These are phyloP conservation scores for Saturnispora bothae DNA, from an alignment of 805 yeast genomes.

Conservation along the genomic window DNA sequence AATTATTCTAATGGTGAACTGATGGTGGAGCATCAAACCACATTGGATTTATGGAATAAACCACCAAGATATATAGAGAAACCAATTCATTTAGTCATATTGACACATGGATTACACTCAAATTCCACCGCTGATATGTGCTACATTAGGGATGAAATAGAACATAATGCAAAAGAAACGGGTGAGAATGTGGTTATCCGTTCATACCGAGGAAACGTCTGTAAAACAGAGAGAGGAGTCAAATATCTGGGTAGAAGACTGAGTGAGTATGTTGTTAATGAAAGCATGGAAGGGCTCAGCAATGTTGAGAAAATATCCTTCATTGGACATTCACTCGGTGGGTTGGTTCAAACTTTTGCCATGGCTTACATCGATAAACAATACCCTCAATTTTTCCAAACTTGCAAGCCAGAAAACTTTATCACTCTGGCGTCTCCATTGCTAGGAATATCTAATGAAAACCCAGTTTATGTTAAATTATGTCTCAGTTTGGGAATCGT, in stretches of 20 bases:
- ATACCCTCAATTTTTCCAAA: constrained; percentile 60
- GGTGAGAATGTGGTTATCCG: constrained; percentile 65
- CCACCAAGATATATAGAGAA: constrained; percentile 39
- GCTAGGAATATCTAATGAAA: constrained; percentile 79
- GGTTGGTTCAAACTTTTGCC: constrained; percentile 84
- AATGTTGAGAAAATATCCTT: constrained; percentile 53
- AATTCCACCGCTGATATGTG: constrained; percentile 86
- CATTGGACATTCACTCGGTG: constrained; percentile 90
- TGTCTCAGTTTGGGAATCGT: constrained; percentile 81
- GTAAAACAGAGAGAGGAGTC: constrained; percentile 84
- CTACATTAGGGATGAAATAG: constrained; percentile 73
- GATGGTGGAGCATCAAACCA: constrained; percentile 43
- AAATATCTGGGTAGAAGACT: constrained; percentile 73
- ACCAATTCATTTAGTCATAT: constrained; percentile 73
- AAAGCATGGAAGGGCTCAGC: constrained; percentile 24
- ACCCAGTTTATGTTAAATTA: constrained; percentile 73
- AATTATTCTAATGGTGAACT: constrained; percentile 18
- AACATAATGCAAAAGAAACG: constrained; percentile 27
- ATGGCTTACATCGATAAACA: constrained; percentile 64
- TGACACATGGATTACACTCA: constrained; percentile 90
- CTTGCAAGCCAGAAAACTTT: constrained; percentile 64
- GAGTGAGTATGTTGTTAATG: constrained; percentile 59
- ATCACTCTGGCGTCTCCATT: constrained; percentile 81
- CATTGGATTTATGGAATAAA: constrained; percentile 64
- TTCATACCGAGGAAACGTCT: constrained; percentile 75